These are phyloP conservation scores for Ceratocystis albifundus DNA, from an alignment of 2,329 filamentous ascomycete genomes.

Conservation along the genomic window DNA sequence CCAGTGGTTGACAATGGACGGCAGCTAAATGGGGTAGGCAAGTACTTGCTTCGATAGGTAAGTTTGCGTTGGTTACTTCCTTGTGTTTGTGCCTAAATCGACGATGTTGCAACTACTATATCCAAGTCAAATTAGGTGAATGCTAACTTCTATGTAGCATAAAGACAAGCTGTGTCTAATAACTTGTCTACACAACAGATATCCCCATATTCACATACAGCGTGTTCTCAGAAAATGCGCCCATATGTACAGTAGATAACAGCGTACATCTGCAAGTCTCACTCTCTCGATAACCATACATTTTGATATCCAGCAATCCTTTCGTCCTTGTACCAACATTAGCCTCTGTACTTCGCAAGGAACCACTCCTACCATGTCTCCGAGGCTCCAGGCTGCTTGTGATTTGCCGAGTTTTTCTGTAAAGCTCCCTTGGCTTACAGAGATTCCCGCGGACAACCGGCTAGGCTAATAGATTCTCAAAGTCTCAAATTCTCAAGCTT, in stretches of 20 bases:
- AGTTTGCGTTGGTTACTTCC: background rate
- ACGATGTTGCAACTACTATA: slow-evolving; percentile 1
- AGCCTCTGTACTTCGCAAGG: background rate
- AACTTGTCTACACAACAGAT: background rate
- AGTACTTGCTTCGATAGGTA: no score
- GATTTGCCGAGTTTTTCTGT: background rate
- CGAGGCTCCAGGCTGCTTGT: background rate
- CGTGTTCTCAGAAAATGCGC: no score
- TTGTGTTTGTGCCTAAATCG: background rate
- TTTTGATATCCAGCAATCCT: background rate
- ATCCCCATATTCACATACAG: background rate
- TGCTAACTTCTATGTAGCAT: background rate
- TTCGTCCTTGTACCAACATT: slow-evolving; percentile 4
- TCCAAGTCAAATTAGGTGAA: background rate
- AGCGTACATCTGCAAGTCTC: background rate
- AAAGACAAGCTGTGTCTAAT: background rate
- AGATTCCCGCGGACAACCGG: slow-evolving; percentile 11
- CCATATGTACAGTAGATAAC: no score
- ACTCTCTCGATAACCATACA: no score
- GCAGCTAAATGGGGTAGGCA: background rate
- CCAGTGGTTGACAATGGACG: slow-evolving; percentile 1
- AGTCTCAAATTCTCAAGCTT: background rate
- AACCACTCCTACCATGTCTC: slow-evolving; percentile 9
- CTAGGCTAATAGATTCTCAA: background rate
- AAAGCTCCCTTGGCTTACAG: background rate